A percentile compares a stretch with the other conserved stretches of the same genome.
These are phyloP conservation scores for Colletotrichum filicis DNA, from an alignment of 2,329 filamentous ascomycete genomes.

Conservation along the genomic window DNA sequence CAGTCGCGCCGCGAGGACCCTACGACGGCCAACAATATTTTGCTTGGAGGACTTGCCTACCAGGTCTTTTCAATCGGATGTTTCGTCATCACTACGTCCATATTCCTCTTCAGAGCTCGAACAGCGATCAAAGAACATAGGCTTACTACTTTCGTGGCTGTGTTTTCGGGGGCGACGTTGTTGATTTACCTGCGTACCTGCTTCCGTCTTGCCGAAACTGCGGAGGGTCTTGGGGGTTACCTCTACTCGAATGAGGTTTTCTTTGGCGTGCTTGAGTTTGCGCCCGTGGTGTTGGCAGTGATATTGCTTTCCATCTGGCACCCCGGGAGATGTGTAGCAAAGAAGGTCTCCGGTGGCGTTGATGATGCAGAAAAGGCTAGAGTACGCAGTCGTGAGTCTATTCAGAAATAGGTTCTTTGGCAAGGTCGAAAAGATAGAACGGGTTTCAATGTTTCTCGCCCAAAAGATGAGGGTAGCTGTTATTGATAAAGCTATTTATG, in stretches of 20 bases:
- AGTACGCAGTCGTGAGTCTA: not conserved
- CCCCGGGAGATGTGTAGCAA: constrained; percentile 50
- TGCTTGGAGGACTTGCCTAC: constrained; percentile 64
- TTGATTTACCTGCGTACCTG: constrained; percentile 63
- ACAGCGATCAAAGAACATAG: constrained; percentile 41
- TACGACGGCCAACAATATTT: constrained; percentile 62
- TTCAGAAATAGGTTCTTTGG: not conserved
- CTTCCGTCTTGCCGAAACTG: constrained; percentile 65
- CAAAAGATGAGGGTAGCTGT: too few relatives aligned
- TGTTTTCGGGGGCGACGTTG: constrained; percentile 56
- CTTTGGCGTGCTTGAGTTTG: constrained; percentile 65
- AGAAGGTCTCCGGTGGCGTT: not conserved
- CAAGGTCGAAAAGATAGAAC: not conserved
- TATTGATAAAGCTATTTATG: not conserved
- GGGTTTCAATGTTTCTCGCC: too few relatives aligned
- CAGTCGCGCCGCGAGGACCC: constrained; percentile 61
- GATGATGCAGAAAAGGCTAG: constrained; percentile 6
- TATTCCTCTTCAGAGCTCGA: constrained; percentile 53
- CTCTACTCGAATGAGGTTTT: constrained; percentile 62
- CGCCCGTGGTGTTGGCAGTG: constrained; percentile 62
- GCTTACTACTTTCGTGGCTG: constrained; percentile 51
- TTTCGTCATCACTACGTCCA: constrained; percentile 55
- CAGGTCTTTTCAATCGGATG: constrained; percentile 63
- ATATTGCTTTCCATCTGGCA: constrained; percentile 56
- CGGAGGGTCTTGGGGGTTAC: constrained; percentile 56